Evolutionary conservation across 2,329 filamentous ascomycete genomes (phyloP).

Genomic region (Drechslerella dactyloides): DNA sequence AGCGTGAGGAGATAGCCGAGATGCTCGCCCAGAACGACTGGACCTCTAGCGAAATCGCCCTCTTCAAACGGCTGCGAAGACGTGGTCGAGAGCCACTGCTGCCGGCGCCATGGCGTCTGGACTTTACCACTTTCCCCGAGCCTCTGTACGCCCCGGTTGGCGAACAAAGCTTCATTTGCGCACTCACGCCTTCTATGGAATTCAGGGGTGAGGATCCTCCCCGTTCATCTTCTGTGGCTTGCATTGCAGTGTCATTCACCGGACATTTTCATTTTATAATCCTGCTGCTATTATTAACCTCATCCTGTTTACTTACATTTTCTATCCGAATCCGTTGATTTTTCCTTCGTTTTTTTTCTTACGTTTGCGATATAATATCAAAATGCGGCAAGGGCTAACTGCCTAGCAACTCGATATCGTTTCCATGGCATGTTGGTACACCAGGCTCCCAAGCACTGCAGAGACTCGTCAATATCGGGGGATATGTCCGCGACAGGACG

Average conservation of each 20-base stretch:
- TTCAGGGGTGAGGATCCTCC: conserved; percentile 33
- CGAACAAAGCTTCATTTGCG: conserved; percentile 46
- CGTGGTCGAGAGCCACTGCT: conserved; percentile 40
- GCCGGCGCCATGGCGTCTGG: conserved; percentile 41
- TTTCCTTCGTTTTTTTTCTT: not conserved
- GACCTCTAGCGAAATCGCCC: conserved; percentile 30
- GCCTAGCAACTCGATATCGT: not conserved
- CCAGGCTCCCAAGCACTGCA: conserved; percentile 44
- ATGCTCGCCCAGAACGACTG: conserved; percentile 42
- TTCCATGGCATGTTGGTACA: not conserved
- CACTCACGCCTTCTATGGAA: conserved; percentile 46
- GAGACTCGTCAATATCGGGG: conserved; percentile 42
- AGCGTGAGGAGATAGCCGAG: conserved; percentile 38
- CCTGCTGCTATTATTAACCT: not conserved
- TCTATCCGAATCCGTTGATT: not conserved
- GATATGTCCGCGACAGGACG: conserved; percentile 41
- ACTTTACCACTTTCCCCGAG: conserved; percentile 46
- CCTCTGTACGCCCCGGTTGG: conserved; percentile 37
- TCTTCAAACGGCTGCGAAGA: conserved; percentile 35
- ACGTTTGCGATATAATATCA: not conserved
- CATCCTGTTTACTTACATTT: not conserved
- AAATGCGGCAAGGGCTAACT: not conserved
- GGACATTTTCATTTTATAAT: not conserved
- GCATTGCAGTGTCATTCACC: not conserved
- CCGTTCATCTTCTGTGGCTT: too few species aligned